Evolutionary conservation across 164 flowering plant genomes (phyloP), one percentile per base, ranked within the genome.

Genomic region (Stephania japonica): DNA sequence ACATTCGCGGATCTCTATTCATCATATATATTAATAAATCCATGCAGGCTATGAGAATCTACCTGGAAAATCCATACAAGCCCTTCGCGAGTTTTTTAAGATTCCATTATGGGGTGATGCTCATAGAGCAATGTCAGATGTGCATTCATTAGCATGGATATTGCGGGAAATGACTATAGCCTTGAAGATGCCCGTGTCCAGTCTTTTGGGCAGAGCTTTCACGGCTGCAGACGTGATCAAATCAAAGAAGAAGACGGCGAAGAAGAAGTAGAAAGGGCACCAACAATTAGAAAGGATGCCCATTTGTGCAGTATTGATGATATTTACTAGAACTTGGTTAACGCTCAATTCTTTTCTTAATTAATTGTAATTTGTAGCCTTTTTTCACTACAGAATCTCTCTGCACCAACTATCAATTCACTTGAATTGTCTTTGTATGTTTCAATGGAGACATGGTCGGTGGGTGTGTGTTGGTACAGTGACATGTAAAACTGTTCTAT

Each of bases 101-200:
- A 85, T 95, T 73, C 86, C 82, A 1, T 72, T 76, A 72, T 64
- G 41, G 16, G 98, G 98, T 71, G 13, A 84, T 50, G 96, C 96
- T 44, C 99, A 95, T 79, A 83, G 96, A 77, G 99, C 98, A 26
- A 84, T 92, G 89, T 72, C 96, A 5, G 97, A 95, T 62, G 99
- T 92, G 67, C 67, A 80, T 14, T 9, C 72, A 0, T 73, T 95
- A 80, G 75, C 98, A 12, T 7, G 42, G 78, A 68, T 95, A 75
- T 80, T 95, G 59, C 94, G 87, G 71, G 84, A 78, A 72, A 2
- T 95, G 81, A 88, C 94, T 18, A 76, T 78, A 53, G 88, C 88
- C 70, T 67, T 92, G 80, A 88, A 92, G 72, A 62, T 91, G 41
- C 74, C 93, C 0, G 61, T 84, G n/a, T 67, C 91, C 1, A 81